Evolutionary conservation across 2,329 filamentous ascomycete genomes (phyloP).

Genomic region (Polytolypa hystricis): DNA sequence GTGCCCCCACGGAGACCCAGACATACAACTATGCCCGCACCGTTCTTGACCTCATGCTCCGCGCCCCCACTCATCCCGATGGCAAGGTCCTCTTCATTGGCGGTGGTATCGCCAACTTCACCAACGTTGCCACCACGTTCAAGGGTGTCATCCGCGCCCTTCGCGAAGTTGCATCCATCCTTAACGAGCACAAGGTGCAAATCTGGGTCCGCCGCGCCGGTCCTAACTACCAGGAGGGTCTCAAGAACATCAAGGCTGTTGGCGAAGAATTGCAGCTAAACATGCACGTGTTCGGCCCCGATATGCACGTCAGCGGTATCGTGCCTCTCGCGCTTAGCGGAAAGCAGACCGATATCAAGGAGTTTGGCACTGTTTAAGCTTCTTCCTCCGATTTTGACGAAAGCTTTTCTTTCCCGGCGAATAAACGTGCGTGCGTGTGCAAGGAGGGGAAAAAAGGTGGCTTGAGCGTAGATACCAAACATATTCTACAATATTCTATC

Average conservation of each 20-base stretch:
- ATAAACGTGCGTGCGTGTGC: too few species aligned
- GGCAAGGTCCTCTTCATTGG: slow-evolving; percentile 99
- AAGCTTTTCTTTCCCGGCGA: too few species aligned
- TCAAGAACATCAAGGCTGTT: slow-evolving; percentile 98
- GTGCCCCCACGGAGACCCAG: slow-evolving; percentile 95
- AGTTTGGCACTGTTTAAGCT: slow-evolving; percentile 39
- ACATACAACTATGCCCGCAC: slow-evolving; percentile 98
- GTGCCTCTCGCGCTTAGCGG: slow-evolving; percentile 74
- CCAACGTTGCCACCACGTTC: slow-evolving; percentile 98
- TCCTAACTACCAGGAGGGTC: slow-evolving; percentile 98
- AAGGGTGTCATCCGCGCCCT: slow-evolving; percentile 98
- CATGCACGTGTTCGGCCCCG: slow-evolving; percentile 80
- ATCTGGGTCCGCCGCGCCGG: slow-evolving; percentile 90
- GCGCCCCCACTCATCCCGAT: slow-evolving; percentile 69
- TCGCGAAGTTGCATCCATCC: slow-evolving; percentile 71
- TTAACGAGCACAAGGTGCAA: slow-evolving; percentile 93
- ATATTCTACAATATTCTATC: too few species aligned
- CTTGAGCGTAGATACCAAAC: too few species aligned
- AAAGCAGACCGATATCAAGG: slow-evolving; percentile 51
- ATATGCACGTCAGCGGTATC: slow-evolving; percentile 88
- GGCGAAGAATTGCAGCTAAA: slow-evolving; percentile 87
- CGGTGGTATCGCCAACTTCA: slow-evolving; percentile 99
- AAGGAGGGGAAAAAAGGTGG: too few species aligned
- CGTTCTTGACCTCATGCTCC: slow-evolving; percentile 93
- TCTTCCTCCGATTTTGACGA: too few species aligned